Percentiles rank a stretch among this genome's conserved stretches.
Evolutionary conservation across 352 stramenopile species (phyloP).

Genomic region (Phytophthora sansomeana): DNA sequence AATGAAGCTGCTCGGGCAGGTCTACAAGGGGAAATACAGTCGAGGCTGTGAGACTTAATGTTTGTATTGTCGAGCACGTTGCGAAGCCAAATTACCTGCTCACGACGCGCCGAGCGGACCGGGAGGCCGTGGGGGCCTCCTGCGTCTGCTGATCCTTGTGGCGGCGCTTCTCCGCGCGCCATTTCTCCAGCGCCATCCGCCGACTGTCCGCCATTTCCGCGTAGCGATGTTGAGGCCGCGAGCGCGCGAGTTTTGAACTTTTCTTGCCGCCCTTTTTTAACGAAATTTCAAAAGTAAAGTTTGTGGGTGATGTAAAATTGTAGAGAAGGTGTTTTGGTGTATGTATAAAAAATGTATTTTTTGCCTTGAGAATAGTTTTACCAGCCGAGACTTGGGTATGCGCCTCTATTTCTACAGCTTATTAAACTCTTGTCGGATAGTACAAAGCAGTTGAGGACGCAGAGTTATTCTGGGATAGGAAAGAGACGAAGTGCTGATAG

Average conservation of each 20-base stretch:
- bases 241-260: conserved; percentile 33
- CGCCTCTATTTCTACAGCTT: no score
- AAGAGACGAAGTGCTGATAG: no score
- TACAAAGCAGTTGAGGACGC: no score
- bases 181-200: conserved; percentile 68
- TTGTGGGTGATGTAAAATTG: not conserved
- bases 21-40: conserved; percentile 11
- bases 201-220: conserved; percentile 61
- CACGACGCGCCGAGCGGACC: conserved; percentile 6
- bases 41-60: not conserved
- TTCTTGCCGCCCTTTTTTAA: conserved; percentile 11
- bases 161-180: conserved; percentile 57
- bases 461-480: no score
- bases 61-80: not conserved
- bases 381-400: no score
- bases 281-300: not conserved
- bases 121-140: not conserved
- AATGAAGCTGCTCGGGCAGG: not conserved
- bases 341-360: no score
- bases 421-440: no score
- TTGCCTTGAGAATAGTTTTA: no score
- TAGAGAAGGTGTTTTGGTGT: no score
- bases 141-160: conserved; percentile 19
- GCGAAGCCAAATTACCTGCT: conserved; percentile 19
- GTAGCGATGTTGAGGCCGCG: no score